Evolutionary conservation across 192 early-diverging fungal species (phyloP).

Genomic region (Kickxella alabastrina): DNA sequence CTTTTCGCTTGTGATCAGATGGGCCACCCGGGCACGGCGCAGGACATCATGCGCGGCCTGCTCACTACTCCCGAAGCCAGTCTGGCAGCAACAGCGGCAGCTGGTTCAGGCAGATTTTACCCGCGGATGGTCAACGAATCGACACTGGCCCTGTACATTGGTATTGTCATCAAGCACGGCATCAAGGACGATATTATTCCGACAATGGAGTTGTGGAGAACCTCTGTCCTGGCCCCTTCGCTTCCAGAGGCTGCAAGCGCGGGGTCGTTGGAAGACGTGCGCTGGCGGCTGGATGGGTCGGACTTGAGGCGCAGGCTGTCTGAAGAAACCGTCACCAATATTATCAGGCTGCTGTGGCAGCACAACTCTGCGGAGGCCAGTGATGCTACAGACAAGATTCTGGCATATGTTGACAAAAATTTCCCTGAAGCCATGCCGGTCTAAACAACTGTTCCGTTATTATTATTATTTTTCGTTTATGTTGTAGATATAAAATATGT

Average conservation of each 20-base stretch:
- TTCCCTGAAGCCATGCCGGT: conserved; percentile 40
- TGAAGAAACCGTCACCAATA: conserved; percentile 13
- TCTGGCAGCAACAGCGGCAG: not conserved
- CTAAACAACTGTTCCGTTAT: too few relatives aligned
- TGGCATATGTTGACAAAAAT: conserved; percentile 26
- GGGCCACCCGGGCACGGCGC: conserved; percentile 15
- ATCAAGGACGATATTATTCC: conserved; percentile 15
- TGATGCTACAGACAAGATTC: conserved; percentile 11
- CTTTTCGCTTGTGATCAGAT: conserved; percentile 46
- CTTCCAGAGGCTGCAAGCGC: not conserved
- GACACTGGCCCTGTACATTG: conserved; percentile 33
- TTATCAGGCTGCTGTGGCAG: conserved; percentile 13
- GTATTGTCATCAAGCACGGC: conserved; percentile 30
- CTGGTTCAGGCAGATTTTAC: not conserved
- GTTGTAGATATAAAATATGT: too few relatives aligned
- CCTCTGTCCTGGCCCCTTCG: not conserved
- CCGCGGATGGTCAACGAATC: conserved; percentile 23
- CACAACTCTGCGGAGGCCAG: conserved; percentile 10
- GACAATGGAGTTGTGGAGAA: conserved; percentile 18
- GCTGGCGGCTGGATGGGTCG: not conserved
- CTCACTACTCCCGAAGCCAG: conserved; percentile 6
- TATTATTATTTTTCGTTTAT: too few relatives aligned
- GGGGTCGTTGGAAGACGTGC: not conserved
- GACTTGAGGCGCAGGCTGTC: conserved; percentile 10
- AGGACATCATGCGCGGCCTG: conserved; percentile 21